phyloP scores from a whole-genome alignment of 495 filamentous ascomycete species.

The Hypoxylon perforatum region DNA sequence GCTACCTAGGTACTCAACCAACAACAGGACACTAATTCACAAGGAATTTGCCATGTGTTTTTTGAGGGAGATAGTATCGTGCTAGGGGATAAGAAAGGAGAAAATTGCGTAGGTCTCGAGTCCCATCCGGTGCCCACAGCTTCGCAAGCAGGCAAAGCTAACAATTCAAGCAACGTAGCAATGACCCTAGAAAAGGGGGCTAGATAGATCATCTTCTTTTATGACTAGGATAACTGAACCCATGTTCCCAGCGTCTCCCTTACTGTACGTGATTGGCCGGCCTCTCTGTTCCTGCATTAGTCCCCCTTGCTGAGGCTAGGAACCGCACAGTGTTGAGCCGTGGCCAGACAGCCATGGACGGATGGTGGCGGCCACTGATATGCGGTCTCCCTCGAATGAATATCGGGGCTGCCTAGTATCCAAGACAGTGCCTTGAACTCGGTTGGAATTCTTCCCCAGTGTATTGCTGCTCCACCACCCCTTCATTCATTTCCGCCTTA shows the following conservation, averaged over 20 bases:
- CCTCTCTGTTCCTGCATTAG: conserved; percentile 46
- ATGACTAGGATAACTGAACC: conserved; percentile 22
- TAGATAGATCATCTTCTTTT: conserved; percentile 24
- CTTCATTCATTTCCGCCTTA: conserved; percentile 50
- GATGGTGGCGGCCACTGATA: conserved; percentile 19
- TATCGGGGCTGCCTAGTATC: conserved; percentile 22
- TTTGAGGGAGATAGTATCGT: conserved; percentile 1
- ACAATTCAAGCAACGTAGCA: conserved; percentile 29
- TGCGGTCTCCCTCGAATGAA: conserved; percentile 31
- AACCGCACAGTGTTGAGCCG: conserved; percentile 22
- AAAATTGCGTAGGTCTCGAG: conserved; percentile 15
- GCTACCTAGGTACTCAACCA: not conserved
- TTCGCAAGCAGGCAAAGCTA: conserved; percentile 2
- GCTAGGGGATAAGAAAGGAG: conserved; percentile 25
- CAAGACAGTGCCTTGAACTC: conserved; percentile 33
- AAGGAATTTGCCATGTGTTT: not conserved
- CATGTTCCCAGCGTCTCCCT: conserved; percentile 27
- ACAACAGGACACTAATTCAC: not conserved
- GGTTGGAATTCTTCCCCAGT: conserved; percentile 34
- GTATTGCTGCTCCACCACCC: conserved; percentile 41
- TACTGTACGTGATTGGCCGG: conserved; percentile 26
- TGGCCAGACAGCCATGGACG: not conserved
- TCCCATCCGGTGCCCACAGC: not conserved
- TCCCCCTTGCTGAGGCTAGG: conserved; percentile 27
- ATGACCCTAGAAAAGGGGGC: conserved; percentile 21